Conservation (phyloP, 176 grass and related monocot genomes). For the Carex parvula region DNA sequence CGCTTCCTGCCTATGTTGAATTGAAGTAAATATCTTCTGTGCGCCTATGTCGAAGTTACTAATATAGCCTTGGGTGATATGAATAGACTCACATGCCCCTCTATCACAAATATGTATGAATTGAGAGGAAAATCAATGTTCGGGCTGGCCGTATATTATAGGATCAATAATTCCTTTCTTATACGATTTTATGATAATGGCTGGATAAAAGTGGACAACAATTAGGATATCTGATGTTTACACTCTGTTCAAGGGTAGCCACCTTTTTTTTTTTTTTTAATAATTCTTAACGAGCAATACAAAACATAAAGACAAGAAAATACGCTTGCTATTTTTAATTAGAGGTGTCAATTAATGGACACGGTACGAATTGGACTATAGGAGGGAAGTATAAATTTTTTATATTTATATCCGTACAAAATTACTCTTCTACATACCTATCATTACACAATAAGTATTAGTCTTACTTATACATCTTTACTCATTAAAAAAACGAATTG, state of each 20-base stretch:
- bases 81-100: slow-evolving; percentile 12
- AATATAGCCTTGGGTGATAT: neutral
- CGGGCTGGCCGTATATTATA: neutral
- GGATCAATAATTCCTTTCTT: neutral
- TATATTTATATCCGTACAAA: neutral
- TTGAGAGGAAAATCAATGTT: neutral
- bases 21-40: slow-evolving; percentile 13
- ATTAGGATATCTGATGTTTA: neutral
- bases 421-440: neutral
- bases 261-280: neutral
- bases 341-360: no score
- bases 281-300: neutral
- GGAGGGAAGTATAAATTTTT: no score
- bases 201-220: neutral
- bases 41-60: neutral
- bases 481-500: no score
- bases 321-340: neutral
- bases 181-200: neutral
- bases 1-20: neutral
- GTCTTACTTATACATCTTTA: no score
- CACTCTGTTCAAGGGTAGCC: neutral
- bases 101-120: neutral
- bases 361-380: no score
- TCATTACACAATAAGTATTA: no score
- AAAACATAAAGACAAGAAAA: neutral